Percentiles rank a stretch among this genome's conserved stretches.
These are phyloP conservation scores for Castanospermum australe DNA, from an alignment of 306 rosid species.

Conservation along the genomic window DNA sequence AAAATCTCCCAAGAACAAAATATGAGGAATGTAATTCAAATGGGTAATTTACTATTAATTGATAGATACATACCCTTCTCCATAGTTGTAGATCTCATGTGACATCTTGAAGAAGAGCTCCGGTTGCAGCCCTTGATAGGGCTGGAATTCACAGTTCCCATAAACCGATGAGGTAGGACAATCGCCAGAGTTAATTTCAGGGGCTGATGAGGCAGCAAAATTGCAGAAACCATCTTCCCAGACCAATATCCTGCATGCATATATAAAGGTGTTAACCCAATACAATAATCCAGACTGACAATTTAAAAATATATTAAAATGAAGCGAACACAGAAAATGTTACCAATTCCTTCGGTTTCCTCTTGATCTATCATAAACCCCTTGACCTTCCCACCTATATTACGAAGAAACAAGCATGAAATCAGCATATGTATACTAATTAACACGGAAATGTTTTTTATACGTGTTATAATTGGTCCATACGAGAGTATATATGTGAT, in stretches of 20 bases:
- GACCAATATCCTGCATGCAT: slow-evolving; percentile 79
- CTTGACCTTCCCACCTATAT: slow-evolving; percentile 98
- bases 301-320: not conserved
- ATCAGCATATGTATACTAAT: not conserved
- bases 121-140: slow-evolving; percentile 80
- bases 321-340: not conserved
- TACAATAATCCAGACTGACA: slow-evolving; percentile 2
- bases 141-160: slow-evolving; percentile 71
- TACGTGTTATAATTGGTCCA: not conserved
- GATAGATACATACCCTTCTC: slow-evolving; percentile 72
- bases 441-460: not conserved
- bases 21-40: not conserved
- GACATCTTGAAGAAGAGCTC: slow-evolving; percentile 99
- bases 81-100: slow-evolving; percentile 98
- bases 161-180: slow-evolving; percentile 59
- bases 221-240: slow-evolving; percentile 99
- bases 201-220: slow-evolving; percentile 73
- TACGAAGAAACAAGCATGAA: slow-evolving; percentile 1
- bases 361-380: slow-evolving; percentile 92
- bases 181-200: slow-evolving; percentile 63
- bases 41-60: not conserved
- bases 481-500: not conserved
- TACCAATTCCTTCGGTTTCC: slow-evolving; percentile 99
- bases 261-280: not conserved
- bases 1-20: not conserved